Conservation (phyloP, 140 eudicot genomes). For the Cichorium intybus region DNA sequence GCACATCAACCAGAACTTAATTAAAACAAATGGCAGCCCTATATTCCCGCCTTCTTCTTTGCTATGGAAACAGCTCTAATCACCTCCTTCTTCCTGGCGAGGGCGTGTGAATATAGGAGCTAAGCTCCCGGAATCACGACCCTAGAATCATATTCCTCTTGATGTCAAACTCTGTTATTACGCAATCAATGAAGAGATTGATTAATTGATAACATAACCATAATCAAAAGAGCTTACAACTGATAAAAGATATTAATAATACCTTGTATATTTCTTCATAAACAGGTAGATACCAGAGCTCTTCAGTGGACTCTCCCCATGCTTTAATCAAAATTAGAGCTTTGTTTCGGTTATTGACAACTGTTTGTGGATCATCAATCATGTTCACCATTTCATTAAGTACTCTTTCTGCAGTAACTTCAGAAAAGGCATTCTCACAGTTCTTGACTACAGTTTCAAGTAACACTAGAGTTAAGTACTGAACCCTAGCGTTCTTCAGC, state of each 20-base stretch:
- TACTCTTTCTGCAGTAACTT: slow-evolving; percentile 92
- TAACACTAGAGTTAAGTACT: slow-evolving; percentile 76
- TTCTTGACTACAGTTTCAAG: slow-evolving; percentile 92
- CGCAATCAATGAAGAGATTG: background rate
- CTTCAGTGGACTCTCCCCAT: slow-evolving; percentile 95
- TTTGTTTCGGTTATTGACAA: slow-evolving; percentile 85
- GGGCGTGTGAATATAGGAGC: slow-evolving; percentile 96
- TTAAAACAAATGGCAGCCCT: too few species aligned
- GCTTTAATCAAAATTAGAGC: slow-evolving; percentile 83
- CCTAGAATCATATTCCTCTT: slow-evolving; percentile 94
- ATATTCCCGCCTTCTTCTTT: too few species aligned
- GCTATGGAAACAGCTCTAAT: too few species aligned
- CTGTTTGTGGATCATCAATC: slow-evolving; percentile 97
- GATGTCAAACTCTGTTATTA: slow-evolving; percentile 74
- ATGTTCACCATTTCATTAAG: slow-evolving; percentile 98
- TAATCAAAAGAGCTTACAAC: background rate
- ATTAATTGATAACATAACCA: background rate
- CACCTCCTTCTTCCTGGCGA: too few species aligned
- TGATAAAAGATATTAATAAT: background rate
- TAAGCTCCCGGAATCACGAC: slow-evolving; percentile 87
- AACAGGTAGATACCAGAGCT: slow-evolving; percentile 92
- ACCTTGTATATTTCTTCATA: slow-evolving; percentile 99
- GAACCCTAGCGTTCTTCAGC: slow-evolving; percentile 82
- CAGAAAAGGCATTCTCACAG: slow-evolving; percentile 96
- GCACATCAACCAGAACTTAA: too few species aligned